phyloP scores from a whole-genome alignment of 129 eudicot genomes.

The Dittrichia graveolens region DNA sequence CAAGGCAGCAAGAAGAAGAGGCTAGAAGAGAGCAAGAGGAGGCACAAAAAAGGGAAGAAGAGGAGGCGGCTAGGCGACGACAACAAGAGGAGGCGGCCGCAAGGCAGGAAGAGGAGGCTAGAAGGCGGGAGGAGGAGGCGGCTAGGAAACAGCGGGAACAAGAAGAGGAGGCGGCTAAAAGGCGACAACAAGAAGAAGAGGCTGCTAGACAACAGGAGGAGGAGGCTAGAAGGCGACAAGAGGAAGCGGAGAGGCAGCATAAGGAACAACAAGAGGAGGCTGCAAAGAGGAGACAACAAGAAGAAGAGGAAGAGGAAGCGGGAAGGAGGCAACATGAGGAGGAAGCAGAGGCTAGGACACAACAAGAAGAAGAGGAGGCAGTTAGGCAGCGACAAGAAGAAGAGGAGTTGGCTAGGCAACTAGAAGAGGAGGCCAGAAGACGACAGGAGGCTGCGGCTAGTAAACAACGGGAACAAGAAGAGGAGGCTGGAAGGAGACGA shows the following conservation, averaged over 20 bases:
- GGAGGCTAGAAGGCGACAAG: neutral
- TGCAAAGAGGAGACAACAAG: neutral
- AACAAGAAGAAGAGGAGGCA: constrained; percentile 13
- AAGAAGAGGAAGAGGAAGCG: constrained; percentile 9
- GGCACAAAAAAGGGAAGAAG: constrained; percentile 1
- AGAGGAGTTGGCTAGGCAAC: constrained; percentile 14
- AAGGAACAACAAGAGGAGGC: constrained; percentile 10
- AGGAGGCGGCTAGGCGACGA: neutral
- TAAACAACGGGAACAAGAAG: neutral
- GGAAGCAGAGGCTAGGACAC: constrained; percentile 25
- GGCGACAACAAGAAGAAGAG: neutral
- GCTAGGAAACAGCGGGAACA: constrained; percentile 19
- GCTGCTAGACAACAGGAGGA: neutral
- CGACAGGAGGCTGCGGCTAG: constrained; percentile 17
- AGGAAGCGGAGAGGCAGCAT: neutral
- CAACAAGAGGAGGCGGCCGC: neutral
- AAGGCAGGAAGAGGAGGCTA: neutral
- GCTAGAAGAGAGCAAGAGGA: constrained; percentile 28
- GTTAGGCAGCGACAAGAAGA: constrained; percentile 1
- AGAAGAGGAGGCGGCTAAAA: constrained; percentile 8
- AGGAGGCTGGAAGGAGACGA: too few relatives aligned
- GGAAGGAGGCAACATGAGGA: neutral
- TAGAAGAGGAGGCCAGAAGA: neutral
- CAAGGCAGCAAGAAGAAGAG: constrained; percentile 28
- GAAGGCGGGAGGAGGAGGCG: constrained; percentile 23